Conservation (phyloP, 176 grass and related monocot genomes). For the Ampelocalamus luodianensis region DNA sequence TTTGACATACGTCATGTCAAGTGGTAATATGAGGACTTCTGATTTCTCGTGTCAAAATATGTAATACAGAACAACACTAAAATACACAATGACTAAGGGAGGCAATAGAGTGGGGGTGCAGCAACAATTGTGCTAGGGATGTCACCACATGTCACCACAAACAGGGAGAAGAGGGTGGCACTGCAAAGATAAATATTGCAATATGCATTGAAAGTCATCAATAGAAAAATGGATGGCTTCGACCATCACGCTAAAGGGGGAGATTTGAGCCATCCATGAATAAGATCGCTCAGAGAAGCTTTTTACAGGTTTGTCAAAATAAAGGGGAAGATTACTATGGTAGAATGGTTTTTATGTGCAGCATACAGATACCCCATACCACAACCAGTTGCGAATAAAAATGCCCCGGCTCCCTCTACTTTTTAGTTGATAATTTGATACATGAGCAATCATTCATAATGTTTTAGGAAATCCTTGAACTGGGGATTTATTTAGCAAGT, state of each 20-base stretch:
- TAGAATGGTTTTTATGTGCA: slow-evolving; percentile 4
- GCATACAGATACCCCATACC: background rate
- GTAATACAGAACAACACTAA: background rate
- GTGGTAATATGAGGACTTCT: background rate
- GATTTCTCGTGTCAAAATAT: background rate
- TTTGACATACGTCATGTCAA: slow-evolving; percentile 4
- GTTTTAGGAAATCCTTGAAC: background rate
- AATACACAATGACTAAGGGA: background rate
- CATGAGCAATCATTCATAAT: background rate
- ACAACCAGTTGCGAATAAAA: background rate
- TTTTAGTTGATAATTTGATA: slow-evolving; percentile 16
- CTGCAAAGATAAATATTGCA: background rate
- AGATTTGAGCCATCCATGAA: background rate
- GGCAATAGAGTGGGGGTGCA: background rate
- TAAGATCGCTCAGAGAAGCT: background rate
- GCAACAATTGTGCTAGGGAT: background rate
- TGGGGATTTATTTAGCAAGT: background rate
- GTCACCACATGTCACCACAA: background rate
- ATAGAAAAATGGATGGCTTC: background rate
- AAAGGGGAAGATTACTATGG: background rate
- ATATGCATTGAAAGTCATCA: background rate
- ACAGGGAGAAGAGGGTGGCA: background rate
- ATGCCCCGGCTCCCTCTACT: background rate
- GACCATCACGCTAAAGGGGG: background rate
- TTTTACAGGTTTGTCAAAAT: background rate